phyloP scores from a whole-genome alignment of 192 early-diverging fungal species.

The Thoreauomyces humboldtii region DNA sequence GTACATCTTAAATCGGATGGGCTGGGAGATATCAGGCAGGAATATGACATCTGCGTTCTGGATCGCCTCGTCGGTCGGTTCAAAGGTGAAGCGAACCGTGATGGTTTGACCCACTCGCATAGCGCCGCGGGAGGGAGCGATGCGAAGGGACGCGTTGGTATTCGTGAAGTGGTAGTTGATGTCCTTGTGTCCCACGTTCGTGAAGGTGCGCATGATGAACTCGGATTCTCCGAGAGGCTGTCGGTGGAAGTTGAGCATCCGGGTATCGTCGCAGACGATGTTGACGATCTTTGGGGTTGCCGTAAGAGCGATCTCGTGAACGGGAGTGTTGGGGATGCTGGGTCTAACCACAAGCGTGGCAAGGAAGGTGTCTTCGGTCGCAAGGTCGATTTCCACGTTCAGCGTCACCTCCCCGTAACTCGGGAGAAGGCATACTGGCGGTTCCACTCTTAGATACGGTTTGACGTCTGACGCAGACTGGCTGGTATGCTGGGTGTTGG shows the following conservation, averaged over 20 bases:
- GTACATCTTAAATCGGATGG: constrained; percentile 57
- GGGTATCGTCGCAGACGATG: constrained; percentile 59
- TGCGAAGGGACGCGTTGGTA: constrained; percentile 41
- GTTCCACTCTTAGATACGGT: constrained; percentile 51
- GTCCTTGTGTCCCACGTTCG: constrained; percentile 60
- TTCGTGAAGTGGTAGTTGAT: constrained; percentile 48
- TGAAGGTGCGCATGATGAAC: constrained; percentile 49
- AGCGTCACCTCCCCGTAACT: constrained; percentile 53
- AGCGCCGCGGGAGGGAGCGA: constrained; percentile 42
- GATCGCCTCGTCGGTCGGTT: constrained; percentile 51
- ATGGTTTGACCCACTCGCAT: constrained; percentile 52
- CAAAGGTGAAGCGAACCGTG: constrained; percentile 52
- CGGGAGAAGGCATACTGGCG: constrained; percentile 43
- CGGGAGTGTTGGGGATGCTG: constrained; percentile 45
- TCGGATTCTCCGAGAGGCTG: constrained; percentile 61
- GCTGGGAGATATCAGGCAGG: constrained; percentile 59
- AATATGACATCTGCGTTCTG: constrained; percentile 55
- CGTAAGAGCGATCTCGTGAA: constrained; percentile 57
- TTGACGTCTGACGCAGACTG: constrained; percentile 39
- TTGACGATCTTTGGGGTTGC: constrained; percentile 60
- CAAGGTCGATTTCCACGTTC: constrained; percentile 51
- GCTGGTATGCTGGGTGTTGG: constrained; percentile 44
- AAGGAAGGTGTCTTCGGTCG: constrained; percentile 61
- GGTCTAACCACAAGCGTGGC: constrained; percentile 54
- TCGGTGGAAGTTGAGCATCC: constrained; percentile 57